phyloP scores from a whole-genome alignment of 768 basidiomycete genomes.

The Myochromella boudieri region DNA sequence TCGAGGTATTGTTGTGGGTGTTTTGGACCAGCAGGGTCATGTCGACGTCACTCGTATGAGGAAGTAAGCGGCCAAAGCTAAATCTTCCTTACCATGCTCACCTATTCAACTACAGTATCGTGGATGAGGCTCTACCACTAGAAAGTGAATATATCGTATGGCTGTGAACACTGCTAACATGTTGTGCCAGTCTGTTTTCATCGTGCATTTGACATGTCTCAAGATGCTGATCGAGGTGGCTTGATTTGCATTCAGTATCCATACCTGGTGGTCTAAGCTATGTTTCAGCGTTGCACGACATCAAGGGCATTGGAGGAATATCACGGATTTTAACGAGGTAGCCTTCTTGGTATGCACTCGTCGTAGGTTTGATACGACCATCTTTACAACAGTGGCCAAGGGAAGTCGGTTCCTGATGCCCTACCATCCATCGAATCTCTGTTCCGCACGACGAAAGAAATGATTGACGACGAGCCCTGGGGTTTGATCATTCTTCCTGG shows the following conservation, averaged over 20 bases:
- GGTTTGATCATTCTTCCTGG: slow-evolving; percentile 65
- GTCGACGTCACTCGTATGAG: slow-evolving; percentile 61
- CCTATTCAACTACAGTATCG: slow-evolving; percentile 37
- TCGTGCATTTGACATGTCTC: slow-evolving; percentile 75
- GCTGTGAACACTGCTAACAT: neutral
- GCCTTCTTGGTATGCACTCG: neutral
- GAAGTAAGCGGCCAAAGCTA: slow-evolving; percentile 41
- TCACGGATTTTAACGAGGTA: slow-evolving; percentile 83
- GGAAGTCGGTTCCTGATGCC: slow-evolving; percentile 39
- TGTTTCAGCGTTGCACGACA: slow-evolving; percentile 40
- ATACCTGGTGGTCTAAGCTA: neutral
- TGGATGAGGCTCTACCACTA: slow-evolving; percentile 55
- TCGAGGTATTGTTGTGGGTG: slow-evolving; percentile 68
- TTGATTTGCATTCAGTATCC: neutral
- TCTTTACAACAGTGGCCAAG: slow-evolving; percentile 48
- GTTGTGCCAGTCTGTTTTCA: slow-evolving; percentile 67
- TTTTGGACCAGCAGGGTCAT: slow-evolving; percentile 53
- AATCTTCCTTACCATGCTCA: neutral
- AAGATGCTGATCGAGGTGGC: slow-evolving; percentile 52
- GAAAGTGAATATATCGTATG: slow-evolving; percentile 47
- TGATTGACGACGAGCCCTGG: slow-evolving; percentile 37
- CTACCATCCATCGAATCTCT: slow-evolving; percentile 41
- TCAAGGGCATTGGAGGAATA: slow-evolving; percentile 60
- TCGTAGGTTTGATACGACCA: neutral
- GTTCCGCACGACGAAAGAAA: slow-evolving; percentile 32